Base-by-base conservation (phyloP, 371 early-diverging fungal genomes). In the Rhizopus delemar region DNA sequence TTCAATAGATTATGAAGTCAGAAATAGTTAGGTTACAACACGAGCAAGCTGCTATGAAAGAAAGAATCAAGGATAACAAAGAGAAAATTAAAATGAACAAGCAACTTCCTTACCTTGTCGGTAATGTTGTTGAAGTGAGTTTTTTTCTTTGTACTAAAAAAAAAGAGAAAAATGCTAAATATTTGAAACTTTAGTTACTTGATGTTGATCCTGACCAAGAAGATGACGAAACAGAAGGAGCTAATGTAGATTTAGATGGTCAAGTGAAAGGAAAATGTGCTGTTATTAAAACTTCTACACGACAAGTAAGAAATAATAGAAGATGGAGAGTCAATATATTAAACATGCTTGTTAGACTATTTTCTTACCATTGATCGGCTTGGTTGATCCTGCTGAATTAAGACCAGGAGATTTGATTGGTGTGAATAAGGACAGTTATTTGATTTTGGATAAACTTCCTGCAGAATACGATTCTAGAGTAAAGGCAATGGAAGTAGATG, bases 401-500 rank as follows among this genome's bases (percentile, higher is more conserved):
- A 94, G 91, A 65, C 99, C 99, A 15, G 99, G 98, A 34, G 99
- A 99, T 72, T 84, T 99, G 39, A 96, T 99, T 69, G 99, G 99
- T 66, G 95, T 99, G n/a, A 98, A 99, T 82, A 99, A 99, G 80
- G 99, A 99, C 83, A 94, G 94, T 63, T 99, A 95, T 74, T 81
- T 99, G 69, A 90, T 99, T 57, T 87, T 99, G 70, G 99, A 99
- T 61, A 96, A 92, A 69, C 86, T 99, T 52, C 99, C 99, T 8
- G 90, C 98, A 35, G 99, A 99, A 71, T 99, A 98, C 70, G 99
- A 99, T 77, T 92, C 96, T 33, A 90, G 99, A 52, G 99, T 99
- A 49, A 99, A 99, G 75, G 99, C 99, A 13, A 99, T 99, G 99
- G 99, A 99, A 78, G 96, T 99, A 15, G 99, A 99, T 70, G 99